phyloP scores from a whole-genome alignment of 108 stramenopile species.

The Nitzschia putrida region DNA sequence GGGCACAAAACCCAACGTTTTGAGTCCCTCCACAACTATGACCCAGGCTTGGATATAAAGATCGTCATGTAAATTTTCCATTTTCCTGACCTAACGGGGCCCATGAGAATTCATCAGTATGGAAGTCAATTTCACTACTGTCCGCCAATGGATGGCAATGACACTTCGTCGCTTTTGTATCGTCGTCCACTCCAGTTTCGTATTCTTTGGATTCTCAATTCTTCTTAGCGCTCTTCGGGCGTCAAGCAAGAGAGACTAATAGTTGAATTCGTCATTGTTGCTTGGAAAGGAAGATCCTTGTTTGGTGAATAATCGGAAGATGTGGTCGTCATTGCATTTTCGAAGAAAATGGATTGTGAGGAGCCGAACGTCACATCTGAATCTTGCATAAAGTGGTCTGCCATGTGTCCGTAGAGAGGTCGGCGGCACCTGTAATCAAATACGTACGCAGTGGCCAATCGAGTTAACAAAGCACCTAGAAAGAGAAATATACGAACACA shows the following conservation, averaged over 20 bases:
- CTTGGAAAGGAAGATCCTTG: too few relatives aligned
- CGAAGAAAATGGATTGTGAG: too few relatives aligned
- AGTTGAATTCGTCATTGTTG: too few relatives aligned
- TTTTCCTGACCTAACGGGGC: slow-evolving; percentile 77
- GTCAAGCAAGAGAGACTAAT: slow-evolving; percentile 17
- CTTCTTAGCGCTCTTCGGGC: slow-evolving; percentile 73
- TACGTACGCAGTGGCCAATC: too few relatives aligned
- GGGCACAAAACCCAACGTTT: slow-evolving; percentile 86
- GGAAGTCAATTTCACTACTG: slow-evolving; percentile 78
- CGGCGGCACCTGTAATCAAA: too few relatives aligned
- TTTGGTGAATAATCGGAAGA: too few relatives aligned
- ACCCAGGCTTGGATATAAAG: slow-evolving; percentile 88
- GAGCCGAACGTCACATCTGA: too few relatives aligned
- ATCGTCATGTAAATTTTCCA: slow-evolving; percentile 84
- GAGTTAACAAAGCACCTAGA: too few relatives aligned
- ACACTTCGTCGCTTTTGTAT: slow-evolving; percentile 12
- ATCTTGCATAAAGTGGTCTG: too few relatives aligned
- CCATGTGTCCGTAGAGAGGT: too few relatives aligned
- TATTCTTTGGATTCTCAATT: slow-evolving; percentile 35
- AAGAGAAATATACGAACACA: too few relatives aligned
- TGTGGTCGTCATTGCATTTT: too few relatives aligned
- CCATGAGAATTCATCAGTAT: slow-evolving; percentile 83
- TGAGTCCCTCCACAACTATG: slow-evolving; percentile 71
- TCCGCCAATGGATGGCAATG: slow-evolving; percentile 63
- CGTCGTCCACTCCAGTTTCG: neutral